Percentiles rank a stretch among this genome's conserved stretches.
Conservation (phyloP, 2,329 filamentous ascomycete genomes). For the Fusarium verticillioides region DNA sequence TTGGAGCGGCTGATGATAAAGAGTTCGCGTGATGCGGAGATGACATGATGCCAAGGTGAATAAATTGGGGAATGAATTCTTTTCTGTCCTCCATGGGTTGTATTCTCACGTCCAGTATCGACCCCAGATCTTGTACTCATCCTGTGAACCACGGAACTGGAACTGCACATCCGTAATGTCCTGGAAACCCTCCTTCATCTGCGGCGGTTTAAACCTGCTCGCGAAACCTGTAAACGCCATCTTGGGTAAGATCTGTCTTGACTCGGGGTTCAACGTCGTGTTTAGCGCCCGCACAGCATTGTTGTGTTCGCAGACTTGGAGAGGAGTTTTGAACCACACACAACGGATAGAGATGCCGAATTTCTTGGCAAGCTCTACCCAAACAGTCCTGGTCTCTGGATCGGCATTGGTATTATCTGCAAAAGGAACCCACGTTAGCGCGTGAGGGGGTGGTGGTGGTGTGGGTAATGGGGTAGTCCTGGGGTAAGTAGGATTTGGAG, state of each 20-base stretch:
- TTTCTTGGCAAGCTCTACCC: constrained; percentile 79
- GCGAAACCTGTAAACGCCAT: constrained; percentile 83
- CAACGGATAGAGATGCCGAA: constrained; percentile 82
- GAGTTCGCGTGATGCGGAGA: constrained; percentile 26
- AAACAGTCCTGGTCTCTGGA: constrained; percentile 77
- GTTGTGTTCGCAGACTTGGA: constrained; percentile 83
- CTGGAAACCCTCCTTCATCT: constrained; percentile 80
- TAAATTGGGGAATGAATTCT: constrained; percentile 6
- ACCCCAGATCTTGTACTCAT: constrained; percentile 77
- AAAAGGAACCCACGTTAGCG: constrained; percentile 23
- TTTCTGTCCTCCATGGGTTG: neutral
- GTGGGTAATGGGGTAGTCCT: constrained; percentile 26
- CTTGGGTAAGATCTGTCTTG: constrained; percentile 76
- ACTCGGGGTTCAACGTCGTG: constrained; percentile 82
- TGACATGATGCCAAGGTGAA: constrained; percentile 31
- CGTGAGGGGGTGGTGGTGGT: constrained; percentile 23
- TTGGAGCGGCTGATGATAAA: constrained; percentile 1
- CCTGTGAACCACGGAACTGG: constrained; percentile 74
- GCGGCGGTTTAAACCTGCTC: constrained; percentile 78
- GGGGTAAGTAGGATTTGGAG: constrained; percentile 4
- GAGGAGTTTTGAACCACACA: constrained; percentile 81
- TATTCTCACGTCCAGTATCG: constrained; percentile 75
- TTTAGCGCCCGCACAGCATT: constrained; percentile 82
- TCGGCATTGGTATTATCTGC: constrained; percentile 97
- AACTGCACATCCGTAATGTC: constrained; percentile 84